Evolutionary conservation across 148 eudicot species (phyloP), one percentile per base, ranked within the genome.

Genomic region (Rhododendron griersonianum): DNA sequence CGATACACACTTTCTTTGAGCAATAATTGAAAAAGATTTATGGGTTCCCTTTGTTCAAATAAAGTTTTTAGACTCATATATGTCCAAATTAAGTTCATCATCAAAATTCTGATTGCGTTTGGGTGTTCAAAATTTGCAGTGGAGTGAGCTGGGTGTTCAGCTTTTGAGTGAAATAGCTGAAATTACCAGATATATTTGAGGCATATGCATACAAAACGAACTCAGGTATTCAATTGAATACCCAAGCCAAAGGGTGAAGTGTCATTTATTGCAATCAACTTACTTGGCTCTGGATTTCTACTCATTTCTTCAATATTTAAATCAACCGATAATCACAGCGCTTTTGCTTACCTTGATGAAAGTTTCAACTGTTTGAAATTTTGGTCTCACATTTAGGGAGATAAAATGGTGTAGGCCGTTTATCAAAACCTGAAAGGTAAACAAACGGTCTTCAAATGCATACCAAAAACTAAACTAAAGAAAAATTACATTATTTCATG

Each of bases 351-450:
- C 99, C 99, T 96, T 96, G 87, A 96, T 92, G 86, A 95, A 95
- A 77, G 98, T 87, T 80, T 96, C 98, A 15, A 96, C 99, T 47
- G 90, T 90, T 81, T 94, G 99, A 80, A 96, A 82, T 85, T 96
- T 96, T 35, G 97, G 96, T 90, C 87, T 92, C 88, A 93, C 93
- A 86, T 96, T 94, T 87, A 89, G 82, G 37, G 95, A 82, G 91
- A 93, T 93, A 87, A 96, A 94, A 89, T 95, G 98, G 85, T 92
- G 93, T 83, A 96, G 93, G 84, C 99, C 99, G 87, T 96, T 96
- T 80, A 96, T 96, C 90, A 96, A 91, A 84, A 96, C 99, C 99
- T 96, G 91, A 88, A 77, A 80, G 85, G 25, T 74, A 71, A 51
- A 3, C 21, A 57, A 77, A 53, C 21, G 33, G 67, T 63, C 13